Base-by-base conservation (phyloP, 345 rosid species). In the Camelina sativa region DNA sequence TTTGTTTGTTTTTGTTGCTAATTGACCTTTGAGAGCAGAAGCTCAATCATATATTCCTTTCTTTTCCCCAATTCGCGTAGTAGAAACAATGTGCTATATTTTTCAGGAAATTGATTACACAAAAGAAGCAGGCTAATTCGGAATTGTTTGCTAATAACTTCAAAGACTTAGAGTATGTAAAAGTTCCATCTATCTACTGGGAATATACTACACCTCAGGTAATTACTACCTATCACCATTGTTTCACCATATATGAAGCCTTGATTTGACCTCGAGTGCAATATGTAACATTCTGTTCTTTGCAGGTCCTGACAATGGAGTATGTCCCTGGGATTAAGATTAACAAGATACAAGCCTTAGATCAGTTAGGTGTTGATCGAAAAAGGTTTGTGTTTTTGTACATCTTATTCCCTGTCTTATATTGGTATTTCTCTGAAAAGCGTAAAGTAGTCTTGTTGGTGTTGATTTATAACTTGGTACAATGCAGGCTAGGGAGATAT, bases 261-360 rank as follows among this genome's bases (percentile, higher is more conserved):
- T 48, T 57, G 12, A 65, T 62, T 28, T 20, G 22, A 20, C 1
- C 58, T 50, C 50, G 17, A 65, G 41, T 38, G 56, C 13, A 22
- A 11, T 30, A 30, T n/a, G 65, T 50, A 77, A 11, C 30, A 40
- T 64, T 12, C 22, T 30, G 43, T 53, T 67, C n/a, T 55, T 20
- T 86, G 77, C 66, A 95, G 99, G 77, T 92, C 79, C 80, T 95
- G 82, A 89, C 97, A 56, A 95, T 95, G 99, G 99, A 95, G 83
- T 92, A 95, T 83, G 99, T 95, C 71, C 99, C 99, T 7, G 99
- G 99, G 73, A 95, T 95, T 72, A 95, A 95, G 84, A 95, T 95
- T 75, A 92, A 92, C 85, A 95, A 86, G 73, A 89, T 85, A 80
- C 81, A 89, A 81, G 96, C 97, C 67, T 72, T 95, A 71, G 99